A percentile compares a stretch with the other conserved stretches of the same genome.
Evolutionary conservation across 2,329 filamentous ascomycete species (phyloP).

Genomic region (Claviceps sp.): DNA sequence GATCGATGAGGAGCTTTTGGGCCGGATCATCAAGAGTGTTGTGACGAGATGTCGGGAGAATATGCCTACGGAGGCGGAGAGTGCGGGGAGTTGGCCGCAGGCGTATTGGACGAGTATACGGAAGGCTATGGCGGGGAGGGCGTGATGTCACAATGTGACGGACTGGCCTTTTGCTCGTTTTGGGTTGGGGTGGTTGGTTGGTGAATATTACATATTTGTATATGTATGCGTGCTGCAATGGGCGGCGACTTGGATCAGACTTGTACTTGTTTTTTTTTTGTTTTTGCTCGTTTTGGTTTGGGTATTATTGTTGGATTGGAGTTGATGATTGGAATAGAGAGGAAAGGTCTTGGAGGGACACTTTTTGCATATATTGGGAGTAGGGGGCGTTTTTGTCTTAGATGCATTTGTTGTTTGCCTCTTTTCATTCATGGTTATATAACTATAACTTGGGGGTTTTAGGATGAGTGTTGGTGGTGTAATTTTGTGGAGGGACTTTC

Average conservation of each 20-base stretch:
- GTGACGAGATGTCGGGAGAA: conserved; percentile 44
- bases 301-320: not conserved
- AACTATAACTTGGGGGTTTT: not conserved
- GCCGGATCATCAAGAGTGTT: conserved; percentile 49
- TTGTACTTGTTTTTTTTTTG: not conserved
- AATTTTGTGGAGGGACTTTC: not conserved
- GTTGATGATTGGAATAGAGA: not conserved
- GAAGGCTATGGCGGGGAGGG: conserved; percentile 30
- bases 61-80: conserved; percentile 45
- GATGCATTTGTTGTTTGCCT: not conserved
- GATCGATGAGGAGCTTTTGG: conserved; percentile 48
- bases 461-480: not conserved
- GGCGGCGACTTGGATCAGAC: not conserved
- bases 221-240: no score
- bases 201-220: no score
- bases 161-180: no score
- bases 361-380: not conserved
- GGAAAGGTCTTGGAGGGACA: not conserved
- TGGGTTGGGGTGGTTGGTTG: no score
- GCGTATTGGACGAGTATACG: conserved; percentile 49
- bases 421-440: not conserved
- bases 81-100: conserved; percentile 41
- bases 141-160: conserved; percentile 8
- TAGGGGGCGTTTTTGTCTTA: not conserved
- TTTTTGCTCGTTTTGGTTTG: not conserved